Evolutionary conservation across 805 yeast genomes (phyloP), one percentile per base, ranked within the genome.

Genomic region (Starmerella vitae): DNA sequence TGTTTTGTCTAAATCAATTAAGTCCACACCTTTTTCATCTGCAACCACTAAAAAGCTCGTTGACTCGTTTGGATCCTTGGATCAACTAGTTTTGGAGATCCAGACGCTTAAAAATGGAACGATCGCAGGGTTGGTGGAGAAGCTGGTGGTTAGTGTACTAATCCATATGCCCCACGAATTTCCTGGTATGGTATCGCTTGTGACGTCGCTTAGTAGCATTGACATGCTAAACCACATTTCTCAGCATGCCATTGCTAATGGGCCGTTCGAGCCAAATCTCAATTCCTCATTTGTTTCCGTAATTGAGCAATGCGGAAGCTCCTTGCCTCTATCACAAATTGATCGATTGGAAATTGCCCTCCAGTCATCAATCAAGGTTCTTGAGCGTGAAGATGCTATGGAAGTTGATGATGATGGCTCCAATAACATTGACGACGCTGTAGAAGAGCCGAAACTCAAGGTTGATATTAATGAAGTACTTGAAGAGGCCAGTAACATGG

Each of bases 301-400:
- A 13, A 41, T 48, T 20, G 52, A 46, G 34, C 5, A 14, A 3
- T 28, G 33, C 2, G 42, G 26, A 4, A 37, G 22, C 8, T n/a
- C n/a, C n/a, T 34, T 38, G 12, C 4, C 43, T 8, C 12, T 33
- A 3, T n/a, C 32, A 3, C 32, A 37, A 15, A n/a, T 72, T 3
- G 73, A 68, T 21, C 48, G 64, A 4, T 60, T 77, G 21, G 86
- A 78, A 61, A 70, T 84, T 66, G 66, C 69, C 38, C 61, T 83
- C 33, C 80, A 82, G 59, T 68, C 78, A 1, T 75, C 86, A 0
- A 59, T 84, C 37, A 12, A 13, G 6, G n/a, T n/a, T n/a, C 27
- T 24, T 24, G 20, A 24, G 20, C 31, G 53, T 13, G 52, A 48
- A 8, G 36, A 18, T 14, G 18, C 26, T 8, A 27, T 19, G 5